A percentile compares a stretch with the other conserved stretches of the same genome.
Evolutionary conservation across 768 basidiomycete genomes (phyloP).

Genomic region (Coprinellus micaceus): DNA sequence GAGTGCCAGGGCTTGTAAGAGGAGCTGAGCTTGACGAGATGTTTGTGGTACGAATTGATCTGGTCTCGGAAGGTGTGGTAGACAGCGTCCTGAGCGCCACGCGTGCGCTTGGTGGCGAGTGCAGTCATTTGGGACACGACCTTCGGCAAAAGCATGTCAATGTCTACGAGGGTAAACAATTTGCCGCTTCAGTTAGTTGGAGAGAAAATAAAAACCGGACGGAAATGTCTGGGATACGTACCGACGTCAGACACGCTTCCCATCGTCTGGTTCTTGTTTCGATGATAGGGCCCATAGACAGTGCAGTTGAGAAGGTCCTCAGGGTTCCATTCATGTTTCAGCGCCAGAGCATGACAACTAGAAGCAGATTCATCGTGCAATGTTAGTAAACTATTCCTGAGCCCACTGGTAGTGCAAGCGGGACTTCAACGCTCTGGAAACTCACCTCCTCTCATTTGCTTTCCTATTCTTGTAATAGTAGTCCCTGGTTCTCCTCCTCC

Average conservation of each 20-base stretch:
- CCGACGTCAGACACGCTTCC: conserved; percentile 38
- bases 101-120: conserved; percentile 19
- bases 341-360: conserved; percentile 24
- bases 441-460: no score
- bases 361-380: conserved; percentile 15
- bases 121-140: conserved; percentile 25
- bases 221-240: no score
- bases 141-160: conserved; percentile 15
- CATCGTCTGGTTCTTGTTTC: conserved; percentile 33
- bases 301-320: conserved; percentile 38
- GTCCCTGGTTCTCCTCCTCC: neutral
- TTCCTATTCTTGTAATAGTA: conserved; percentile 7
- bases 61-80: conserved; percentile 28
- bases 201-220: conserved; percentile 7
- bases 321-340: conserved; percentile 39
- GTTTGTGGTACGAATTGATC: conserved; percentile 42
- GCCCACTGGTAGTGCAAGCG: no score
- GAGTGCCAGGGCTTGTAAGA: neutral
- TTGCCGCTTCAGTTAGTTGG: conserved; percentile 15
- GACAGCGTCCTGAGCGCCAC: conserved; percentile 18
- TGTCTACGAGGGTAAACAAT: conserved; percentile 23
- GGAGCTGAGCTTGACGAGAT: conserved; percentile 27
- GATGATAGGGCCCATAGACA: conserved; percentile 36
- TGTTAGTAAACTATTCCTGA: no score
- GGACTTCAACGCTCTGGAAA: no score